A percentile compares a stretch with the other conserved stretches of the same genome.
These are phyloP conservation scores for Aspergillus egyptiacus DNA, from an alignment of 495 filamentous ascomycete species.

Conservation along the genomic window DNA sequence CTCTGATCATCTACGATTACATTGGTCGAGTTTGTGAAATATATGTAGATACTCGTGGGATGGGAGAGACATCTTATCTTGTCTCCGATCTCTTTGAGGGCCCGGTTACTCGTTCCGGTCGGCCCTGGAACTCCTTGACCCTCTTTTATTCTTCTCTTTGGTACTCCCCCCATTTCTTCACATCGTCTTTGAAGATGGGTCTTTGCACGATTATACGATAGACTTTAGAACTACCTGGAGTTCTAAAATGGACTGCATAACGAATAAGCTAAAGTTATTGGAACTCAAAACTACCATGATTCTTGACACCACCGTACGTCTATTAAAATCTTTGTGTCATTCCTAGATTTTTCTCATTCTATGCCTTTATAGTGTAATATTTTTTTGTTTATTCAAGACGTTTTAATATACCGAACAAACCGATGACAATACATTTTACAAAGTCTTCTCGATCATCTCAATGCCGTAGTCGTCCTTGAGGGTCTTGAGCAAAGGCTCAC, in stretches of 20 bases:
- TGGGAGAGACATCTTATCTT: no score
- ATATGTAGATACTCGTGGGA: conserved; percentile 12
- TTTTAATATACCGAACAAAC: conserved; percentile 3
- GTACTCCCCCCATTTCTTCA: conserved; percentile 2
- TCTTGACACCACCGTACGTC: no score
- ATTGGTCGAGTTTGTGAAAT: conserved; percentile 19
- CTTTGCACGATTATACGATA: conserved; percentile 24
- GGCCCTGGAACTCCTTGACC: no score
- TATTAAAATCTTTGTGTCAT: not conserved
- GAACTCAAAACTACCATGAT: no score
- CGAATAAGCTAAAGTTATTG: not conserved
- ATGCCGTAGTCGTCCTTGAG: conserved; percentile 61
- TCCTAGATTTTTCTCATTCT: no score
- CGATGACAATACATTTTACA: conserved; percentile 19
- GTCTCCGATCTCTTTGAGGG: no score
- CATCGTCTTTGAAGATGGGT: conserved; percentile 7
- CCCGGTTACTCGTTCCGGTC: no score
- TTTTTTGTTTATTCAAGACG: not conserved
- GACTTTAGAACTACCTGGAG: conserved; percentile 15
- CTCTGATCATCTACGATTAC: conserved; percentile 34
- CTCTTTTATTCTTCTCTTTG: not conserved
- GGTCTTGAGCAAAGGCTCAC: conserved; percentile 57
- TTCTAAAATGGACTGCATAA: conserved; percentile 14
- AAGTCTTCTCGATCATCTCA: conserved; percentile 39
- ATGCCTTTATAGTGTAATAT: not conserved